Percentiles rank a stretch among this genome's conserved stretches.
phyloP scores from a whole-genome alignment of 306 rosid genomes.

The Lotus japonicus region DNA sequence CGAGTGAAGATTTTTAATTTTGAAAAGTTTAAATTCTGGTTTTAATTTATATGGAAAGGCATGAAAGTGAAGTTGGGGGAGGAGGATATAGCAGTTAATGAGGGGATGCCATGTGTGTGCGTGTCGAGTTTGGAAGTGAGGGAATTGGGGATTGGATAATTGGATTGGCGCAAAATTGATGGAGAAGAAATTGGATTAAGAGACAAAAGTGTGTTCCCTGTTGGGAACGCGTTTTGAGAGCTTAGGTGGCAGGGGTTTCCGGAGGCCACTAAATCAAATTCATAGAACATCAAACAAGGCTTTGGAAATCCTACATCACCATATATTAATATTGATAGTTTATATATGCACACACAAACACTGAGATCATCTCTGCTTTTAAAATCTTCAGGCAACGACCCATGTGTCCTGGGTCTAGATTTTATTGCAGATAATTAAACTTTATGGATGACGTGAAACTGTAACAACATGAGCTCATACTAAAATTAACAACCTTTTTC shows the following conservation, averaged over 20 bases:
- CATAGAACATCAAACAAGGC: neutral
- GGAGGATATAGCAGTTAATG: neutral
- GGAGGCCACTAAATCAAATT: slow-evolving; percentile 23
- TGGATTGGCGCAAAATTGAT: slow-evolving; percentile 21
- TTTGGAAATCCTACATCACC: slow-evolving; percentile 26
- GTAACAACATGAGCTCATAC: neutral
- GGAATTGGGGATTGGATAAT: slow-evolving; percentile 8
- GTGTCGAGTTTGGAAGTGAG: neutral
- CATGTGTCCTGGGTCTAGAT: neutral
- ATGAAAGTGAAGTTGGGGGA: slow-evolving; percentile 11
- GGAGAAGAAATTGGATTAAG: slow-evolving; percentile 24
- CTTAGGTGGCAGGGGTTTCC: slow-evolving; percentile 34
- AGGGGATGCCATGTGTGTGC: slow-evolving; percentile 12
- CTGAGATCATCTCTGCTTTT: neutral
- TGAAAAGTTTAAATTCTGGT: too few relatives aligned
- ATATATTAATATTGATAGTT: neutral
- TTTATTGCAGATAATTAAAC: neutral
- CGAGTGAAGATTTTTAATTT: neutral
- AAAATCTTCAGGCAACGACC: neutral
- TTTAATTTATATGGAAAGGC: neutral
- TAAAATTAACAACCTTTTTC: neutral
- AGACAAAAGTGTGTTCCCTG: slow-evolving; percentile 22
- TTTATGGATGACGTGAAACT: neutral
- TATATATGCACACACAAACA: neutral
- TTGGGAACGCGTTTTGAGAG: slow-evolving; percentile 54